A percentile compares a stretch with the other conserved stretches of the same genome.
Evolutionary conservation across 129 eudicot genomes (phyloP).

Genomic region (Dittrichia graveolens): DNA sequence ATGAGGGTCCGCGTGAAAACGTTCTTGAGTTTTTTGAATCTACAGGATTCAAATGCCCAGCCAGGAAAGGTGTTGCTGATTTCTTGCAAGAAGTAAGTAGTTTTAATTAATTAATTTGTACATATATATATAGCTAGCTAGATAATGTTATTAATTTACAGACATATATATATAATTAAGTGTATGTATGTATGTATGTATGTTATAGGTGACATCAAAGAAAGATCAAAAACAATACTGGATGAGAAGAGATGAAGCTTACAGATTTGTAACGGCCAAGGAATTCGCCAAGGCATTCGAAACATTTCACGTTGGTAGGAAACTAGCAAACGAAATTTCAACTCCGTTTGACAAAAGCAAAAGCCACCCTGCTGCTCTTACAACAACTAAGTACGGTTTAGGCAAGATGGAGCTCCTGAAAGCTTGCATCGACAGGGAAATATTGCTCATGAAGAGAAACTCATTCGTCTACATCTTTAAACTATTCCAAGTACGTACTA

Average conservation of each 20-base stretch:
- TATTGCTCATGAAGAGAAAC: constrained; percentile 81
- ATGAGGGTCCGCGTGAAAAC: constrained; percentile 72
- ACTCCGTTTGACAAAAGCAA: constrained; percentile 62
- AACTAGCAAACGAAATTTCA: constrained; percentile 44
- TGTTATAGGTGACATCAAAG: constrained; percentile 76
- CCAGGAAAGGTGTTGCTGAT: constrained; percentile 84
- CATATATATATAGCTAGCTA: background rate
- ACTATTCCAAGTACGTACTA: constrained; percentile 49
- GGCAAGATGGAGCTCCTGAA: constrained; percentile 55
- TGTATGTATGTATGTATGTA: no score
- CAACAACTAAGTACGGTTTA: constrained; percentile 60
- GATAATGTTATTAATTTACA: background rate
- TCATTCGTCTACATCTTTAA: constrained; percentile 76
- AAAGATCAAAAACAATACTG: constrained; percentile 87
- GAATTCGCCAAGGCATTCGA: constrained; percentile 66
- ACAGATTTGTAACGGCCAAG: constrained; percentile 58
- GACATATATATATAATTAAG: no score
- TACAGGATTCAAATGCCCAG: constrained; percentile 80
- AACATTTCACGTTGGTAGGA: constrained; percentile 64
- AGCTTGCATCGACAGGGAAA: constrained; percentile 62
- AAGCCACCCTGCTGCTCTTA: constrained; percentile 89
- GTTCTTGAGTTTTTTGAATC: constrained; percentile 81
- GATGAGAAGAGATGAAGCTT: constrained; percentile 54
- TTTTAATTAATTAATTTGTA: constrained; percentile 13
- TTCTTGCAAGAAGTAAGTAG: constrained; percentile 81